phyloP scores from a whole-genome alignment of 179 eudicot species.

The Pouteria campechiana region DNA sequence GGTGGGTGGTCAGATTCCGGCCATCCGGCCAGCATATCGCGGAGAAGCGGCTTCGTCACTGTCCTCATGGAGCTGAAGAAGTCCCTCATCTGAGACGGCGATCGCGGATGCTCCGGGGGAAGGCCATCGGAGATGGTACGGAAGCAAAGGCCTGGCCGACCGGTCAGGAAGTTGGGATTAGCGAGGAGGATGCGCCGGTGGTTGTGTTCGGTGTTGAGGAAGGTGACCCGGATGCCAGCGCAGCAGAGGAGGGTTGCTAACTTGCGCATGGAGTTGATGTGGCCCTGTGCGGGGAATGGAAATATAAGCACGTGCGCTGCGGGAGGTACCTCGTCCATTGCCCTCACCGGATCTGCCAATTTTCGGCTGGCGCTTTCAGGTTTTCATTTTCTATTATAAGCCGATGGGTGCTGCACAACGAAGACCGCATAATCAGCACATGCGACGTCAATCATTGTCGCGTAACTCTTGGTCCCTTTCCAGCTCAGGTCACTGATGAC shows the following conservation, averaged over 20 bases:
- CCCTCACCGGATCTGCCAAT: too few relatives aligned
- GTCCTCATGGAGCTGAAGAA: not conserved
- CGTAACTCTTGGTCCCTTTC: too few relatives aligned
- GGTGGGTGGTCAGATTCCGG: not conserved
- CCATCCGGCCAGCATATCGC: not conserved
- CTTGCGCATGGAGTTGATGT: constrained; percentile 20
- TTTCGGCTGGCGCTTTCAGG: too few relatives aligned
- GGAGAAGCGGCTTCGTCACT: not conserved
- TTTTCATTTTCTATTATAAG: too few relatives aligned
- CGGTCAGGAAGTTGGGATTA: not conserved
- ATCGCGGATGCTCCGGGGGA: constrained; percentile 10
- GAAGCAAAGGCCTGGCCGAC: constrained; percentile 4
- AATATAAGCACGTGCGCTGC: constrained; percentile 20
- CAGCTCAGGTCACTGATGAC: too few relatives aligned
- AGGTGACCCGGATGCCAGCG: constrained; percentile 16
- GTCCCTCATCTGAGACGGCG: not conserved
- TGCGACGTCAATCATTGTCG: too few relatives aligned
- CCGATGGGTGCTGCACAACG: too few relatives aligned
- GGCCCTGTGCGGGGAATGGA: constrained; percentile 22
- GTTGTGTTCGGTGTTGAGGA: constrained; percentile 9
- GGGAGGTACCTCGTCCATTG: too few relatives aligned
- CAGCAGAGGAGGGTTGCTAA: constrained; percentile 16
- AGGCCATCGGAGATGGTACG: constrained; percentile 12
- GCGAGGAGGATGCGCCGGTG: constrained; percentile 15
- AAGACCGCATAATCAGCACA: too few relatives aligned